These are phyloP conservation scores for Penicillium expansum DNA, from an alignment of 2,329 filamentous ascomycete species.

Conservation along the genomic window DNA sequence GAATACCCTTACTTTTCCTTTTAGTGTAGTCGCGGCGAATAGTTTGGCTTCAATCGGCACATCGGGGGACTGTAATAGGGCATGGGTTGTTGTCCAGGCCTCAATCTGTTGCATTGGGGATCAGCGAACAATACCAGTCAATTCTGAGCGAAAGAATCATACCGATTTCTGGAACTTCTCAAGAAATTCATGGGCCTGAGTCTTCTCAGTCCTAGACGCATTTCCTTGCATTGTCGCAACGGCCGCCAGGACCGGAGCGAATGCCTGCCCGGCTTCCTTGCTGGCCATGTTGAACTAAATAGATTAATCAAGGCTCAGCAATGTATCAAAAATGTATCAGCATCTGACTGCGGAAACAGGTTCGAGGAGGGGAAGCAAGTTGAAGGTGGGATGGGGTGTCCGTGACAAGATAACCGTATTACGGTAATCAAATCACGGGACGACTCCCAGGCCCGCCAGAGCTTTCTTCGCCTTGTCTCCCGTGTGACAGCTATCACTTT, in stretches of 20 bases:
- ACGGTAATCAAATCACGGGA: constrained; percentile 26
- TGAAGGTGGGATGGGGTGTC: constrained; percentile 26
- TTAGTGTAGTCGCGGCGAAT: constrained; percentile 94
- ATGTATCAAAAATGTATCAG: constrained; percentile 3
- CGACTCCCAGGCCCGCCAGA: constrained; percentile 19
- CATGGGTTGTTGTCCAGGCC: constrained; percentile 86
- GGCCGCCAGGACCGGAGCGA: constrained; percentile 81
- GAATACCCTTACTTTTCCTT: constrained; percentile 75
- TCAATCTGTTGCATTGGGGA: constrained; percentile 59
- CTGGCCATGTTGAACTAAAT: constrained; percentile 58
- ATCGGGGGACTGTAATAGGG: constrained; percentile 74
- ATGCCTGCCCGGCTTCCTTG: constrained; percentile 67
- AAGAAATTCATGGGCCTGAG: constrained; percentile 84
- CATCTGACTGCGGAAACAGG: neutral
- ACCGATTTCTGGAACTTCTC: constrained; percentile 98
- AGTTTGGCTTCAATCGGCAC: constrained; percentile 82
- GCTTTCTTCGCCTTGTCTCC: constrained; percentile 15
- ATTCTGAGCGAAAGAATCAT: constrained; percentile 36
- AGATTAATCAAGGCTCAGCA: constrained; percentile 11
- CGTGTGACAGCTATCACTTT: constrained; percentile 10
- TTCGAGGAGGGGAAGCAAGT: constrained; percentile 12
- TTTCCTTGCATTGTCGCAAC: constrained; percentile 87
- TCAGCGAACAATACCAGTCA: constrained; percentile 16
- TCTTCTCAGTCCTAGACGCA: constrained; percentile 77
- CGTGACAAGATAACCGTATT: constrained; percentile 24